Evolutionary conservation across 139 green algal genomes (phyloP), one percentile per base, ranked within the genome.

Genomic region (Chlorella sp.): DNA sequence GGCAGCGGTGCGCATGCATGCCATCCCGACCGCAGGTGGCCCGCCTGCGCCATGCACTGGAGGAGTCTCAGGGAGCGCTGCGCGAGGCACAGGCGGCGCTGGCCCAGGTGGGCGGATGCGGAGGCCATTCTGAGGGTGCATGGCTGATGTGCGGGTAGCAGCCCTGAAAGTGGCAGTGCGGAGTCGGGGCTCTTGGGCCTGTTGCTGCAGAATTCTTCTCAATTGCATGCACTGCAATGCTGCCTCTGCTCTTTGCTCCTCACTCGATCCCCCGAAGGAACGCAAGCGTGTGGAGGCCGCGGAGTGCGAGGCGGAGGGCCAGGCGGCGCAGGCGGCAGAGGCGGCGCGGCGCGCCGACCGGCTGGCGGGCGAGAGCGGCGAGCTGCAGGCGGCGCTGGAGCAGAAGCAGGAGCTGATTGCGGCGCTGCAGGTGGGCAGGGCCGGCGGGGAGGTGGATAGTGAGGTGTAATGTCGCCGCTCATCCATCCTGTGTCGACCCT

Each of bases 341-440:
- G 78, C 68, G 28, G 72, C 15, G 25, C 16, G 69, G 34, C 72
- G 67, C 36, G 65, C 26, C 28, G 73, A 73, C 9, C 71, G 78
- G 0, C 25, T 73, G 34, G 69, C 51, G 28, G 83, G 51, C 23
- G 76, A 87, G 78, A 34, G 67, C 34, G 71, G 18, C 11, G 51
- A 80, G 57, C 83, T 87, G 83, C 34, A 63, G 26, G 55, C 57
- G 25, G 62, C 51, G 38, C 72, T 85, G 67, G 83, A 87, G 72
- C 76, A 87, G 73, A 87, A 83, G 68, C 73, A 83, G 67, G 78
- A 85, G 38, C 69, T 83, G 25, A 47, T 85, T 25, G 36, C 73
- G 0, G 76, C 76, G 15, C 36, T 87, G 72, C 83, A 83, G 83
- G 76, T 83, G 34, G 32, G 71, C 4, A 15, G 30, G 26, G n/a